Evolutionary conservation across 352 stramenopile species (phyloP).

Genomic region (Halophytophthora batemanensis): DNA sequence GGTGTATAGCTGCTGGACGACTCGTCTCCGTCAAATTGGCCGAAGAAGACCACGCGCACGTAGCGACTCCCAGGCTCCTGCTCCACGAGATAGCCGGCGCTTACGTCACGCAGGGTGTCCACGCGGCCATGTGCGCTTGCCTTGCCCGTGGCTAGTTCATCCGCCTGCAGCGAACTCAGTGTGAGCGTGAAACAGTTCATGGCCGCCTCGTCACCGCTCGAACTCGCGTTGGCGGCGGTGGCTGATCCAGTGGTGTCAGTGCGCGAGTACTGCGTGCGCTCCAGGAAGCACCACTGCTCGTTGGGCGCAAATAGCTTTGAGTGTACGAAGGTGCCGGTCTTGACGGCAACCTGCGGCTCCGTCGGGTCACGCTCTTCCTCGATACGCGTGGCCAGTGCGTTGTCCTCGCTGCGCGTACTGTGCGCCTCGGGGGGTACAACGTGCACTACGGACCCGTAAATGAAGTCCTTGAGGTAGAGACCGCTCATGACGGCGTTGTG

Average conservation of each 20-base stretch:
- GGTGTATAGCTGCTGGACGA: neutral
- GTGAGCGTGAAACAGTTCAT: constrained; percentile 32
- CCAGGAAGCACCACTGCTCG: constrained; percentile 47
- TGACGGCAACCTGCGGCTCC: constrained; percentile 26
- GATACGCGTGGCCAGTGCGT: constrained; percentile 12
- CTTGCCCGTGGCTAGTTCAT: constrained; percentile 31
- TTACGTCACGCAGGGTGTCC: constrained; percentile 24
- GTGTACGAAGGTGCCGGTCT: constrained; percentile 33
- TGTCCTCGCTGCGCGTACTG: constrained; percentile 1
- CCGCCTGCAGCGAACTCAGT: constrained; percentile 27
- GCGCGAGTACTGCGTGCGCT: constrained; percentile 17
- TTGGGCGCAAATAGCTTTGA: constrained; percentile 35
- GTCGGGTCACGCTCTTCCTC: constrained; percentile 9
- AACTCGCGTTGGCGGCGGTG: neutral
- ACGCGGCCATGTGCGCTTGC: constrained; percentile 19
- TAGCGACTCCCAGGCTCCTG: constrained; percentile 19
- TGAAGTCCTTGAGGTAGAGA: constrained; percentile 28
- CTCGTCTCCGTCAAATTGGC: constrained; percentile 15
- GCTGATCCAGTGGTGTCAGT: neutral
- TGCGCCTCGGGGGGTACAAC: constrained; percentile 10
- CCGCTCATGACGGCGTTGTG: constrained; percentile 29
- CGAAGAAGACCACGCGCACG: constrained; percentile 37
- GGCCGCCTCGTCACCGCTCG: neutral
- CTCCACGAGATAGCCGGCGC: constrained; percentile 30
- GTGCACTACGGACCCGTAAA: constrained; percentile 35